Percentiles rank a stretch among this genome's conserved stretches.
Conservation (phyloP, 2,329 filamentous ascomycete genomes). For the Aureobasidium lini region DNA sequence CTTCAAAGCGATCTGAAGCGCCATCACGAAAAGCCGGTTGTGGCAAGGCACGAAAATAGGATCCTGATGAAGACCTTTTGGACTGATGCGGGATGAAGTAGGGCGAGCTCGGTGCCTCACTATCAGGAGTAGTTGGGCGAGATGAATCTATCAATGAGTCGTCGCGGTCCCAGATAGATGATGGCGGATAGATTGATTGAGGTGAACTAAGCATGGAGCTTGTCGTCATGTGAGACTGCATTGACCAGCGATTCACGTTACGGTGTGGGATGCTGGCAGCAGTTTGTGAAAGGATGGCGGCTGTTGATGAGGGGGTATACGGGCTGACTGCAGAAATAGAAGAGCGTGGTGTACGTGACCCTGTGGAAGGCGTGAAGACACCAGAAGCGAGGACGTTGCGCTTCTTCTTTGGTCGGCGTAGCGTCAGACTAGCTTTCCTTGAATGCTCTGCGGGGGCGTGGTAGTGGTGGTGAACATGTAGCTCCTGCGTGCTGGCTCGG, state of each 20-base stretch:
- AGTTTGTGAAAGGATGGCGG: constrained; percentile 56
- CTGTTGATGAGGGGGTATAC: constrained; percentile 41
- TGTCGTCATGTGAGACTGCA: constrained; percentile 52
- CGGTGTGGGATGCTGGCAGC: constrained; percentile 50
- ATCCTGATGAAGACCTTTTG: constrained; percentile 48
- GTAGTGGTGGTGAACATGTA: constrained; percentile 94
- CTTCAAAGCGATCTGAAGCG: constrained; percentile 6
- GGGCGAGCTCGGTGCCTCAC: constrained; percentile 51
- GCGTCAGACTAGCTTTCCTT: constrained; percentile 22
- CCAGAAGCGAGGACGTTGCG: constrained; percentile 56
- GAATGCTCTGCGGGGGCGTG: constrained; percentile 50
- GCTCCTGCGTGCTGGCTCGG: constrained; percentile 62
- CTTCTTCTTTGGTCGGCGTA: constrained; percentile 63
- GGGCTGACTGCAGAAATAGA: constrained; percentile 30
- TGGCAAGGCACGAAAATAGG: constrained; percentile 18
- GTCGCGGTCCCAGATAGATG: constrained; percentile 69
- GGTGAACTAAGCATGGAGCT: constrained; percentile 79
- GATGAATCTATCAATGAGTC: constrained; percentile 56
- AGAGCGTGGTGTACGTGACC: constrained; percentile 29
- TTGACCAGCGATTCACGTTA: constrained; percentile 54
- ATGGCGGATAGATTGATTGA: constrained; percentile 49
- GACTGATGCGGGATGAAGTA: constrained; percentile 54
- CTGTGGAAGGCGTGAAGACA: constrained; percentile 37
- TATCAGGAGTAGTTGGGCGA: constrained; percentile 74
- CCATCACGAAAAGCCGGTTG: constrained; percentile 9